Evolutionary conservation across 306 rosid genomes (phyloP).

Genomic region (Benincasa hispida): DNA sequence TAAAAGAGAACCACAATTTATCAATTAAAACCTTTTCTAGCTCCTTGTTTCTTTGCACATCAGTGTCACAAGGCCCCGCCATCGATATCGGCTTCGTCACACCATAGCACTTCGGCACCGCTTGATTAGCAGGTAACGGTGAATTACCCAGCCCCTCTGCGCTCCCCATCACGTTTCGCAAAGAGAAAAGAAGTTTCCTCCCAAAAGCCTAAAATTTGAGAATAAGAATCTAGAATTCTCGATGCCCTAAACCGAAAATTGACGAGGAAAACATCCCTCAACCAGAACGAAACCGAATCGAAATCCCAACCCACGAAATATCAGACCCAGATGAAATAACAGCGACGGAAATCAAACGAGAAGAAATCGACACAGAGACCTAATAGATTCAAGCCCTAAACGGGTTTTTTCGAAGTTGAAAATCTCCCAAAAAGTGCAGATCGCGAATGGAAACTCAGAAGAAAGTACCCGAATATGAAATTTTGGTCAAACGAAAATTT

Average conservation of each 20-base stretch:
- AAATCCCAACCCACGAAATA: neutral
- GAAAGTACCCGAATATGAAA: neutral
- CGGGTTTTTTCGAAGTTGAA: neutral
- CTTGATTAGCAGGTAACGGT: slow-evolving; percentile 12
- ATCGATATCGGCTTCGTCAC: slow-evolving; percentile 56
- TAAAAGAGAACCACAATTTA: neutral
- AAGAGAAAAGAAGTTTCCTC: neutral
- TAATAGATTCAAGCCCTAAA: neutral
- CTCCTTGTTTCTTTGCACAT: slow-evolving; percentile 29
- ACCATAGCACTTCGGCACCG: slow-evolving; percentile 29
- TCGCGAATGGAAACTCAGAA: neutral
- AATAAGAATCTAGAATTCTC: neutral
- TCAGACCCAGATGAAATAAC: neutral
- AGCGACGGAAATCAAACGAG: neutral
- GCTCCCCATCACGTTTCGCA: slow-evolving; percentile 31
- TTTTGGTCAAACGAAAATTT: neutral
- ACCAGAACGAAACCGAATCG: neutral
- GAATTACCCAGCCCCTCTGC: slow-evolving; percentile 30
- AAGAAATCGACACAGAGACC: neutral
- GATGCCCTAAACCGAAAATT: neutral
- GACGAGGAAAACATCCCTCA: neutral
- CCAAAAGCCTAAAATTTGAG: neutral
- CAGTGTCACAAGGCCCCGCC: slow-evolving; percentile 46
- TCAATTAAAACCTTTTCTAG: slow-evolving; percentile 49
- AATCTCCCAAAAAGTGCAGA: neutral